Conservation (phyloP, 768 basidiomycete genomes). For the Cyclocybe aegerita region DNA sequence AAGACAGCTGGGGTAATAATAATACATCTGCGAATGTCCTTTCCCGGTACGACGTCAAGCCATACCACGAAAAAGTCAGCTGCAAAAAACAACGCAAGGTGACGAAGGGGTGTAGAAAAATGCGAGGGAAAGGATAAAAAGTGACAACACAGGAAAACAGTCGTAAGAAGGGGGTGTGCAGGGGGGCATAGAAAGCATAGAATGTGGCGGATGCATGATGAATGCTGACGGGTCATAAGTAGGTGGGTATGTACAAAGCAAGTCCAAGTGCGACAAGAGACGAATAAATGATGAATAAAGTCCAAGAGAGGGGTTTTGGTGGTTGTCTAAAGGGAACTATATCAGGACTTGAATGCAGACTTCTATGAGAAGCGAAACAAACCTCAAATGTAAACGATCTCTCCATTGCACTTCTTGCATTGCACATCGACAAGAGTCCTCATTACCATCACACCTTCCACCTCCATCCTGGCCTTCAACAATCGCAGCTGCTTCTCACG, state of each 20-base stretch:
- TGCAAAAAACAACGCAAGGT: constrained; percentile 1
- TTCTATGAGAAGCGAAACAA: constrained; percentile 3
- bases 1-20: constrained; percentile 1
- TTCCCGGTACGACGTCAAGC: neutral
- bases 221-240: constrained; percentile 10
- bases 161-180: neutral
- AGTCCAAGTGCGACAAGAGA: constrained; percentile 16
- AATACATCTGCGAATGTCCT: neutral
- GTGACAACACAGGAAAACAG: neutral
- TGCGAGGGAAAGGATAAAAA: constrained; percentile 10
- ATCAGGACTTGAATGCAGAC: constrained; percentile 1
- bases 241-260: constrained; percentile 17
- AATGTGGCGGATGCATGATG: constrained; percentile 20
- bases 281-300: constrained; percentile 23
- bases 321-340: neutral
- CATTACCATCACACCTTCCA: constrained; percentile 30
- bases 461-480: constrained; percentile 54
- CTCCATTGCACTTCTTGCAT: constrained; percentile 40
- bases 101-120: constrained; percentile 4
- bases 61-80: constrained; percentile 14
- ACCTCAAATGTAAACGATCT: constrained; percentile 43
- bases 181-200: constrained; percentile 23
- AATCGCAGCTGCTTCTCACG: constrained; percentile 68
- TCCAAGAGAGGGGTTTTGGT: constrained; percentile 14
- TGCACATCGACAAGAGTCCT: constrained; percentile 25